Percentiles rank a stretch among this genome's conserved stretches.
phyloP scores from a whole-genome alignment of 495 filamentous ascomycete genomes.

The Aspergillus homomorphus region DNA sequence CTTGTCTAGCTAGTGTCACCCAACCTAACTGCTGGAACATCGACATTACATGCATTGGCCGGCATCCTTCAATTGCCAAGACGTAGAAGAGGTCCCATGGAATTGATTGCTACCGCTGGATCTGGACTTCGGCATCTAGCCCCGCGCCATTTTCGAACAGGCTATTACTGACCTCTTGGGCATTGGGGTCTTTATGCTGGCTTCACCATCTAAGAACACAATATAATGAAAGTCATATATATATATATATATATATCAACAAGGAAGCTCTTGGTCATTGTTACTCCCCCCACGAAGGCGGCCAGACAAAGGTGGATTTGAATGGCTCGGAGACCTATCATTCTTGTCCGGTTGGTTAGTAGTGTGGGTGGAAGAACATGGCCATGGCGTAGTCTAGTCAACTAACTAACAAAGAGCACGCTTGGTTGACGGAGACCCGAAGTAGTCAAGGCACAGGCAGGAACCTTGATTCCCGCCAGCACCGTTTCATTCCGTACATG shows the following conservation, averaged over 20 bases:
- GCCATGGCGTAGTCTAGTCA: conserved; percentile 13
- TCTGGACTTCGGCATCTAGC: not conserved
- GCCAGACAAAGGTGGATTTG: conserved; percentile 2
- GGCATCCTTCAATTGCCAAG: not conserved
- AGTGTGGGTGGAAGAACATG: conserved; percentile 16
- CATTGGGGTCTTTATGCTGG: not conserved
- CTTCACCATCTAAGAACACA: too few species aligned
- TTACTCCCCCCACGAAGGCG: conserved; percentile 1
- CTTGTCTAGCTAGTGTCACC: not conserved
- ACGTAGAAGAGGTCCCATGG: not conserved
- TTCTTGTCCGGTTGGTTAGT: conserved; percentile 16
- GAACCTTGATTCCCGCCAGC: conserved; percentile 2
- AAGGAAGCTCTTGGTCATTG: not conserved
- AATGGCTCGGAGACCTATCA: conserved; percentile 6
- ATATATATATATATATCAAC: not conserved
- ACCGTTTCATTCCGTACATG: conserved; percentile 2
- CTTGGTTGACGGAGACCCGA: not conserved
- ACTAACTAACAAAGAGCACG: conserved; percentile 4
- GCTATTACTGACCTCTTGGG: not conserved
- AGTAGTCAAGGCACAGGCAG: conserved; percentile 10
- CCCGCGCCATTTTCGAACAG: not conserved
- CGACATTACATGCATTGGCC: not conserved
- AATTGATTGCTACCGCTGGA: not conserved
- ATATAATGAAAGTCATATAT: not conserved
- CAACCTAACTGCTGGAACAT: not conserved